Percentiles rank a stretch among this genome's conserved stretches.
These are phyloP conservation scores for Pythium insidiosum DNA, from an alignment of 352 stramenopile species.

Conservation along the genomic window DNA sequence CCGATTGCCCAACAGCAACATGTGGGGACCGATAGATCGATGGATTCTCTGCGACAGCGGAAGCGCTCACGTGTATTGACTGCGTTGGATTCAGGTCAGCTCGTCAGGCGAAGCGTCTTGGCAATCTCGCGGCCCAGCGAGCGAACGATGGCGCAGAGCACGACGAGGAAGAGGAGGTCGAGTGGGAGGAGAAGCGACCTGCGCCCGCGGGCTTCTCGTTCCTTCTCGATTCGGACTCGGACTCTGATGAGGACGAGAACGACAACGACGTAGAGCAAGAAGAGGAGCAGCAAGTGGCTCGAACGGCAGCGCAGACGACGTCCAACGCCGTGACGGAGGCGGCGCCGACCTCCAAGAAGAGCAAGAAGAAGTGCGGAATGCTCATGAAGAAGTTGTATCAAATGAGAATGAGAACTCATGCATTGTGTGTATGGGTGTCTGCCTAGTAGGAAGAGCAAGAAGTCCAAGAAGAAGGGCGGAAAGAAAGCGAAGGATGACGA, in stretches of 20 bases:
- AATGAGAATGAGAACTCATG: no score
- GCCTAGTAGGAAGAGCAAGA: slow-evolving; percentile 20
- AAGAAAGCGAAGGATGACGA: slow-evolving; percentile 10
- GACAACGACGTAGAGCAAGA: slow-evolving; percentile 21
- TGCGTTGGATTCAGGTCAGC: slow-evolving; percentile 79
- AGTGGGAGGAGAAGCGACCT: slow-evolving; percentile 45
- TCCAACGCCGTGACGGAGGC: not conserved
- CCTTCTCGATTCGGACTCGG: slow-evolving; percentile 59
- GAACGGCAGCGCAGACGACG: not conserved
- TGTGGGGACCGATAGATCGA: no score
- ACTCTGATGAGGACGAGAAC: slow-evolving; percentile 19
- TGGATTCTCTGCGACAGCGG: no score
- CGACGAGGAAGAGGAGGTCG: slow-evolving; percentile 28
- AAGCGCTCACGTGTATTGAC: no score
- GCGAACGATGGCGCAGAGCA: slow-evolving; percentile 12
- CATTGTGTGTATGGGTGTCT: no score
- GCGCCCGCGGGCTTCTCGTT: slow-evolving; percentile 61
- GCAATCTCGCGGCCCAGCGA: slow-evolving; percentile 34
- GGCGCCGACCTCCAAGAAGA: not conserved
- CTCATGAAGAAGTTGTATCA: no score
- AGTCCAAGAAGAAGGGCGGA: slow-evolving; percentile 27
- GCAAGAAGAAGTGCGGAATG: not conserved
- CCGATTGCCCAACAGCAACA: no score
- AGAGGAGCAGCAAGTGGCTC: slow-evolving; percentile 6
- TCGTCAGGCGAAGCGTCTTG: slow-evolving; percentile 63